Conservation (phyloP, 306 rosid genomes). For the Mimosa bimucronata region DNA sequence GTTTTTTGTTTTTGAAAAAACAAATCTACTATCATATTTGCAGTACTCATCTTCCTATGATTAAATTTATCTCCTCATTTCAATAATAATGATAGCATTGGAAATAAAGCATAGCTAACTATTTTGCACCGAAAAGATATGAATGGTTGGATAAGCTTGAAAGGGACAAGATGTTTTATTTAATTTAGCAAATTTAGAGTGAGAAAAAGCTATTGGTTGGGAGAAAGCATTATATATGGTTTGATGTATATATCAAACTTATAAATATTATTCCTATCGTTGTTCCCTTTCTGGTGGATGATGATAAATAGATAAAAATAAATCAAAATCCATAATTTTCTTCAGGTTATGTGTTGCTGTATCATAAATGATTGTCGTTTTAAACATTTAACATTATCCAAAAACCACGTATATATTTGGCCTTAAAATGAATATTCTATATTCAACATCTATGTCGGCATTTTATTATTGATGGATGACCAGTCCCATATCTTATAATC, state of each 20-base stretch:
- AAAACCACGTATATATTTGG: neutral
- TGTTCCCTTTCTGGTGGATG: neutral
- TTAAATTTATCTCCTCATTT: neutral
- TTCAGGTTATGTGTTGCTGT: neutral
- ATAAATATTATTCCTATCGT: neutral
- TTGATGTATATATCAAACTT: neutral
- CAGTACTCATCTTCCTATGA: neutral
- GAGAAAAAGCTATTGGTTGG: neutral
- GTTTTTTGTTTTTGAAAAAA: neutral
- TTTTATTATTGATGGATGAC: neutral
- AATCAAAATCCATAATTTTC: neutral
- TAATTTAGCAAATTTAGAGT: neutral
- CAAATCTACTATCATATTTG: neutral
- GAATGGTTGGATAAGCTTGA: neutral
- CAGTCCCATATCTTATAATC: neutral
- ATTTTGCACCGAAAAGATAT: neutral
- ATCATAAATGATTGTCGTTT: neutral
- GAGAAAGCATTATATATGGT: neutral
- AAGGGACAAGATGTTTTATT: neutral
- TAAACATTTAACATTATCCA: neutral
- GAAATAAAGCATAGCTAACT: neutral
- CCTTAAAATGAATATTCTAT: neutral
- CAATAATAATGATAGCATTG: neutral
- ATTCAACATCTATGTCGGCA: neutral
- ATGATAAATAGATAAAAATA: neutral